A percentile compares a stretch with the other conserved stretches of the same genome.
Evolutionary conservation across 1,139 yeast species (phyloP).

Genomic region (Eremothecium cymbalariae): DNA sequence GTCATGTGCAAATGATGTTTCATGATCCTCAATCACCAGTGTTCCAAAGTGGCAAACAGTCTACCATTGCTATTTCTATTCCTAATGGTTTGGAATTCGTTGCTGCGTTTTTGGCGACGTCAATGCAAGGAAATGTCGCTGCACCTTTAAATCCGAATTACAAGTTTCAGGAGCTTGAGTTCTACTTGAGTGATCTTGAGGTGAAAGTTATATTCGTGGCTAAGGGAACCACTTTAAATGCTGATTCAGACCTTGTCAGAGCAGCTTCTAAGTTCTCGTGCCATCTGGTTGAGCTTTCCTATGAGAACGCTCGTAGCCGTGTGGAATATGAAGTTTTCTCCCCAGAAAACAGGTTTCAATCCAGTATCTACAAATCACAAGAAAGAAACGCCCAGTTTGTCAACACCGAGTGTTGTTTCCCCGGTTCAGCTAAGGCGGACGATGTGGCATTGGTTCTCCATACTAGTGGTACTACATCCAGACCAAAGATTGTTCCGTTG

Average conservation of each 20-base stretch:
- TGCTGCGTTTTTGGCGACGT: slow-evolving; percentile 45
- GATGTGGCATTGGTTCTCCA: slow-evolving; percentile 57
- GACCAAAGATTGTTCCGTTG: slow-evolving; percentile 64
- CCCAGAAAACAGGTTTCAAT: slow-evolving; percentile 25
- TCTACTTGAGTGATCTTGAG: slow-evolving; percentile 51
- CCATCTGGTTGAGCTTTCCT: slow-evolving; percentile 44
- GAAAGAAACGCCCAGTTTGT: slow-evolving; percentile 26
- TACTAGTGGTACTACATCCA: slow-evolving; percentile 66
- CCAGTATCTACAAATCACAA: slow-evolving; percentile 29
- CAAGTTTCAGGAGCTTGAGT: slow-evolving; percentile 51
- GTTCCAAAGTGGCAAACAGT: slow-evolving; percentile 29
- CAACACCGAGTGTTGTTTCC: slow-evolving; percentile 30
- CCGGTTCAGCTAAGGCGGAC: slow-evolving; percentile 38
- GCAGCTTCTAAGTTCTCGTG: slow-evolving; percentile 44
- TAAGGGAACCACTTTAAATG: slow-evolving; percentile 35
- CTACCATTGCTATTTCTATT: slow-evolving; percentile 50
- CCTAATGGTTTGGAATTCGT: slow-evolving; percentile 53
- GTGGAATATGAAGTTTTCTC: slow-evolving; percentile 38
- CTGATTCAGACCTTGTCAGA: slow-evolving; percentile 38
- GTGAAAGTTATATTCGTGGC: slow-evolving; percentile 51
- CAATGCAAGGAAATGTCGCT: slow-evolving; percentile 48
- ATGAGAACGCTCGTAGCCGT: slow-evolving; percentile 33
- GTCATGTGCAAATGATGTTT: slow-evolving; percentile 39
- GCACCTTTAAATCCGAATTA: slow-evolving; percentile 60
- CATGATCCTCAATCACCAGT: slow-evolving; percentile 35